Conservation (phyloP, 331 rosid species). For the Saraca asoca region DNA sequence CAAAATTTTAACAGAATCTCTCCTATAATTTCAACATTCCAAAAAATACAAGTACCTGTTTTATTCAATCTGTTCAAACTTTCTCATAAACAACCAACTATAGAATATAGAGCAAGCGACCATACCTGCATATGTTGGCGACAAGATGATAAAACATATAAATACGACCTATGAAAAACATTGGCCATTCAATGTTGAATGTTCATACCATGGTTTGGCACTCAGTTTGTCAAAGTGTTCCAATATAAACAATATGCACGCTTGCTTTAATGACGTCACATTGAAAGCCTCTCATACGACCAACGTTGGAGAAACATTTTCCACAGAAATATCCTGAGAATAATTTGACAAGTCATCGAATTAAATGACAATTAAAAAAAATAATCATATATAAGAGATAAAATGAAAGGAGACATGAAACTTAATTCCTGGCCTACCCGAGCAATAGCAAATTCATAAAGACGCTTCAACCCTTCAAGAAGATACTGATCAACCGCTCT, state of each 20-base stretch:
- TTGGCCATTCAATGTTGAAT: neutral
- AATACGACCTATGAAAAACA: neutral
- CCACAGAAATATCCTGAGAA: conserved; percentile 53
- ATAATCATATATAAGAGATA: neutral
- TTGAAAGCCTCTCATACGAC: conserved; percentile 58
- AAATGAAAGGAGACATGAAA: neutral
- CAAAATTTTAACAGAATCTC: too few species aligned
- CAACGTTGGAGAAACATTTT: conserved; percentile 53
- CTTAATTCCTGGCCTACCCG: conserved; percentile 44
- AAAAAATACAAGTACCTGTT: too few species aligned
- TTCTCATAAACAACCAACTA: too few species aligned
- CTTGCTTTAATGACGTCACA: conserved; percentile 54
- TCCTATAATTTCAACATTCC: too few species aligned
- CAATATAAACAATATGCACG: conserved; percentile 63
- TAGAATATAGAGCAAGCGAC: too few species aligned
- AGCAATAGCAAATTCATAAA: conserved; percentile 61
- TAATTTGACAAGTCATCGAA: conserved; percentile 3
- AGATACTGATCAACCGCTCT: conserved; percentile 84
- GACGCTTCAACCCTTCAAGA: conserved; percentile 64
- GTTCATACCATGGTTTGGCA: conserved; percentile 56
- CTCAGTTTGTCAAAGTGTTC: conserved; percentile 49
- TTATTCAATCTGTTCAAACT: too few species aligned
- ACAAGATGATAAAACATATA: conserved; percentile 1
- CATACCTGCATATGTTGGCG: conserved; percentile 43
- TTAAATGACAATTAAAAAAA: conserved; percentile 6